phyloP scores from a whole-genome alignment of 2,329 filamentous ascomycete genomes.

The Scedosporium minutisporum region DNA sequence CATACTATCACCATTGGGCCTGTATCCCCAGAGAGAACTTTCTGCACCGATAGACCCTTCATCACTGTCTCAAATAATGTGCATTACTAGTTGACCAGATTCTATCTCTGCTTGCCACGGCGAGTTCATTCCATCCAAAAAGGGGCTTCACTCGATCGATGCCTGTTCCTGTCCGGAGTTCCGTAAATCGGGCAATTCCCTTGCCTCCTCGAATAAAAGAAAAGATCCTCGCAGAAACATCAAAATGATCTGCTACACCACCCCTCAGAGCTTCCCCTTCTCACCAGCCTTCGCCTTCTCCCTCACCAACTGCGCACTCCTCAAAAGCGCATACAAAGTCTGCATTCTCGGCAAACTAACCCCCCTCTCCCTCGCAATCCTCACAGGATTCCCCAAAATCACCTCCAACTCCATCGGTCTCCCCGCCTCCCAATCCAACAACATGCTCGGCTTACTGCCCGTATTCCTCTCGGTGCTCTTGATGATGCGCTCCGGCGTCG shows the following conservation, averaged over 20 bases:
- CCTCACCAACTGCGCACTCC: slow-evolving; percentile 48
- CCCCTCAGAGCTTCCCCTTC: slow-evolving; percentile 2
- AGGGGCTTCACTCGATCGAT: too few species aligned
- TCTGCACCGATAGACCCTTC: too few species aligned
- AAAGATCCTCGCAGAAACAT: background rate
- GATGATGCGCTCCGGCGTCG: slow-evolving; percentile 52
- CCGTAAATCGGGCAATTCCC: too few species aligned
- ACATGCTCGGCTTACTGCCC: slow-evolving; percentile 57
- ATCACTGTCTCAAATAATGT: too few species aligned
- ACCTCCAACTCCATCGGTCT: slow-evolving; percentile 62
- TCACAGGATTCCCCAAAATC: slow-evolving; percentile 60
- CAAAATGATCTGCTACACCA: background rate
- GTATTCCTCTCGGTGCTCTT: slow-evolving; percentile 53
- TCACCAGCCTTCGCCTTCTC: slow-evolving; percentile 18
- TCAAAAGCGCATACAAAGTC: slow-evolving; percentile 55
- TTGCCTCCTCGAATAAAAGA: background rate
- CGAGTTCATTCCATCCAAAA: too few species aligned
- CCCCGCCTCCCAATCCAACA: slow-evolving; percentile 59
- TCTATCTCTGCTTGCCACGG: too few species aligned
- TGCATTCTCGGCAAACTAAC: slow-evolving; percentile 58
- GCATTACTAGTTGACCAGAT: too few species aligned
- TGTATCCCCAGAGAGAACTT: too few species aligned
- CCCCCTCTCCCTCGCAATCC: slow-evolving; percentile 52
- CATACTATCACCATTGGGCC: too few species aligned
- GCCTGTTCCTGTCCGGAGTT: too few species aligned